Percentiles rank a stretch among this genome's conserved stretches.
phyloP scores from a whole-genome alignment of 768 basidiomycete genomes.

The Kwoniella botswanensis region DNA sequence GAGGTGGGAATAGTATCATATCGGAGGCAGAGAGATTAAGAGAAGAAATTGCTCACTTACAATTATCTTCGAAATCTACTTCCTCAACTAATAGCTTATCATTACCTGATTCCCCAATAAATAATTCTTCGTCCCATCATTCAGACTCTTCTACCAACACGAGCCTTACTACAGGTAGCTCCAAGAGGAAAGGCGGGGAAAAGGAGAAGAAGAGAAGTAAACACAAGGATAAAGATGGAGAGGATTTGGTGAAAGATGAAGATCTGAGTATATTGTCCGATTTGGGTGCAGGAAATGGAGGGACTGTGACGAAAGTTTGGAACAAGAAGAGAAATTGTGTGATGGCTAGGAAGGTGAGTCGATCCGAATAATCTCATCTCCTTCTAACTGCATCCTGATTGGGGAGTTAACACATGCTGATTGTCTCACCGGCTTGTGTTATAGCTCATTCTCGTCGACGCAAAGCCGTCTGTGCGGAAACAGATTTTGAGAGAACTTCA shows the following conservation, averaged over 20 bases:
- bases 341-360: conserved; percentile 95
- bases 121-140: background rate
- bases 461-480: conserved; percentile 90
- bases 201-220: conserved; percentile 32
- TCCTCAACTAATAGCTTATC: conserved; percentile 16
- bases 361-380: too few species aligned
- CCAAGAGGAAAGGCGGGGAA: conserved; percentile 25
- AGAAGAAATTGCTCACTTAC: conserved; percentile 43
- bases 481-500: conserved; percentile 97
- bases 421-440: background rate
- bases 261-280: conserved; percentile 89
- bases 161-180: conserved; percentile 9
- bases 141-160: conserved; percentile 31
- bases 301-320: conserved; percentile 94
- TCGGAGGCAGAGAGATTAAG: conserved; percentile 45
- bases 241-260: conserved; percentile 76
- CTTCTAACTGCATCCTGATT: too few species aligned
- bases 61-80: conserved; percentile 44
- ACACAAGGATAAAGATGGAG: conserved; percentile 71
- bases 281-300: conserved; percentile 94
- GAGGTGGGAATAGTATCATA: conserved; percentile 13
- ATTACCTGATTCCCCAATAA: conserved; percentile 15
- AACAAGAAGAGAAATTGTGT: conserved; percentile 86
- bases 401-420: too few species aligned
- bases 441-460: conserved; percentile 58